phyloP scores from a whole-genome alignment of 1,139 yeast genomes.

The Candida frijolesensis region DNA sequence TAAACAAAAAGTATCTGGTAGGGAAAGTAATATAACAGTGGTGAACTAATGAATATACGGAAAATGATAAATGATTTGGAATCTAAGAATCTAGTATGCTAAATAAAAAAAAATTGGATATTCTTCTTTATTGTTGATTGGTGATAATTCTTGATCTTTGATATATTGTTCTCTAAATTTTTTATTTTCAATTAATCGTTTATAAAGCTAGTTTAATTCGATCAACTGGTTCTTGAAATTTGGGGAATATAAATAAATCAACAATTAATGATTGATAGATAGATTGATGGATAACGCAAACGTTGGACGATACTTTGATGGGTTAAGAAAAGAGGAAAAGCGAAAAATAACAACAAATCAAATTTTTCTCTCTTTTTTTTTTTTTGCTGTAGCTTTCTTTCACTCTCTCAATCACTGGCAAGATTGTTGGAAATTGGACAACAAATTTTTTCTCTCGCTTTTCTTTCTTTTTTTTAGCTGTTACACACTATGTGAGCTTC shows the following conservation, averaged over 20 bases:
- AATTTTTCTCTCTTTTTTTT: constrained; percentile 10
- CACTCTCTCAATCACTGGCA: neutral
- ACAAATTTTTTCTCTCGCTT: constrained; percentile 3
- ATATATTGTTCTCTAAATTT: neutral
- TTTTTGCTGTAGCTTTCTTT: neutral
- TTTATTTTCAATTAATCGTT: neutral
- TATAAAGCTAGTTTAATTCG: neutral
- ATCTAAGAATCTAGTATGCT: constrained; percentile 3
- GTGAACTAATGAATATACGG: neutral
- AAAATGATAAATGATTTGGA: neutral
- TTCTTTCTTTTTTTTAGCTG: neutral
- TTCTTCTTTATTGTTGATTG: neutral
- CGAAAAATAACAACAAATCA: constrained; percentile 18
- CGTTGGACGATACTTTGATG: constrained; percentile 2
- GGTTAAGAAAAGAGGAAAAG: constrained; percentile 4
- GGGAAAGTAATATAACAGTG: neutral
- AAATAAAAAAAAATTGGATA: neutral
- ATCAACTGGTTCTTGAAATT: neutral
- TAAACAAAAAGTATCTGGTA: neutral
- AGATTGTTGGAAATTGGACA: constrained; percentile 6
- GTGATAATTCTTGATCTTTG: constrained; percentile 1
- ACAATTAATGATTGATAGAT: constrained; percentile 6
- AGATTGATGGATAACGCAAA: constrained; percentile 8
- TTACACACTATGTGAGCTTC: neutral
- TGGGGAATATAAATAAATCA: neutral